These are phyloP conservation scores for Mycena polygramma DNA, from an alignment of 768 basidiomycete genomes.

Conservation along the genomic window DNA sequence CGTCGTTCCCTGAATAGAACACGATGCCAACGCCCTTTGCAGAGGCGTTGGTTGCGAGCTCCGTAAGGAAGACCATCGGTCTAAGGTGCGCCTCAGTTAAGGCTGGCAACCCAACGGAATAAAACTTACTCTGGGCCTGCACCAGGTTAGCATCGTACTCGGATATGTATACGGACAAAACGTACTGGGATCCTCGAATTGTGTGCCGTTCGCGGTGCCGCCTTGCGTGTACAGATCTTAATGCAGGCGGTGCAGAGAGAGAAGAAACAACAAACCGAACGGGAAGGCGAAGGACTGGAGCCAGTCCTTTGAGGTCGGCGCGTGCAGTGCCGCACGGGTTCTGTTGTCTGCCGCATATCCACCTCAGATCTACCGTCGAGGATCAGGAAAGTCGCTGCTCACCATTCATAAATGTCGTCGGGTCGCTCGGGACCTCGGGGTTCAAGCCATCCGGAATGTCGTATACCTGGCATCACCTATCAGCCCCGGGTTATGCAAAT, in stretches of 20 bases:
- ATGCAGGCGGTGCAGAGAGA: neutral
- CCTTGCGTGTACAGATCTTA: neutral
- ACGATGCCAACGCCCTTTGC: constrained; percentile 51
- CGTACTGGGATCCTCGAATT: constrained; percentile 30
- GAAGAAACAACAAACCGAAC: constrained; percentile 44
- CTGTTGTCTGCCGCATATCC: constrained; percentile 51
- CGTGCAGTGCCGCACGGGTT: constrained; percentile 73
- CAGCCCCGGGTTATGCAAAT: neutral
- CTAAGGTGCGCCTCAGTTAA: constrained; percentile 39
- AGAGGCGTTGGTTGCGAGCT: constrained; percentile 61
- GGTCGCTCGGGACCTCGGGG: constrained; percentile 58
- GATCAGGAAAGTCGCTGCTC: constrained; percentile 23
- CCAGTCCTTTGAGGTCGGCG: constrained; percentile 71
- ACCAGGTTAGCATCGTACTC: neutral
- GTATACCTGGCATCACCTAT: constrained; percentile 53
- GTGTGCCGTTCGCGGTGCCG: neutral
- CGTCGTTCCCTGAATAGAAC: constrained; percentile 65
- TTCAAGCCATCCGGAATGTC: constrained; percentile 68
- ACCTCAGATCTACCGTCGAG: neutral
- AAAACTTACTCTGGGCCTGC: constrained; percentile 40
- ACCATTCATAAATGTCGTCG: constrained; percentile 71
- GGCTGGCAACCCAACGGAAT: neutral
- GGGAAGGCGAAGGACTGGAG: constrained; percentile 40
- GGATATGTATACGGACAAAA: neutral
- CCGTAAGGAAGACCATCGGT: constrained; percentile 60